phyloP scores from a whole-genome alignment of 73 alveolate species.

The Tetrahymena elliotti region DNA sequence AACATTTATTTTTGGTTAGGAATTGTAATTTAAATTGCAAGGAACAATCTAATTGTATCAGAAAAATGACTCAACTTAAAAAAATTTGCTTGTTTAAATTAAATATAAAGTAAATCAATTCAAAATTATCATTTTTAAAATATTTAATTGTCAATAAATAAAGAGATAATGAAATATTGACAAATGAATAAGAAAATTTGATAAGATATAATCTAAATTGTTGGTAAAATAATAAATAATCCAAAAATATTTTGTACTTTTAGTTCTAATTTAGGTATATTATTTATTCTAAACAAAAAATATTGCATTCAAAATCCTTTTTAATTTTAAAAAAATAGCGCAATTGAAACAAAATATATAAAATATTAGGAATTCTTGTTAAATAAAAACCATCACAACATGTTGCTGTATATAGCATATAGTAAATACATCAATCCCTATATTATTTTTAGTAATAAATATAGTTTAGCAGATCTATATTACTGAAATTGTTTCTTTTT shows the following conservation, averaged over 20 bases:
- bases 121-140: background rate
- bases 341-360: background rate
- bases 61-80: background rate
- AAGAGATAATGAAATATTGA: background rate
- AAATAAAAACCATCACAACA: background rate
- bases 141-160: background rate
- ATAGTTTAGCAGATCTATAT: background rate
- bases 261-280: background rate
- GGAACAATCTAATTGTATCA: background rate
- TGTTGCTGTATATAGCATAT: background rate
- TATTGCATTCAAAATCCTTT: background rate
- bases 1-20: background rate
- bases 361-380: background rate
- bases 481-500: too few species aligned
- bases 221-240: background rate
- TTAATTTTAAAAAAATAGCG: background rate
- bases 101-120: background rate
- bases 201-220: background rate
- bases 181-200: background rate
- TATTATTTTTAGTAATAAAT: background rate
- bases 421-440: background rate
- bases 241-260: background rate
- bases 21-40: background rate
- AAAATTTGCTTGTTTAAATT: background rate
- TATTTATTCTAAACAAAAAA: background rate